Conservation (phyloP, 768 basidiomycete species). For the Udeniomyces megalosporus region DNA sequence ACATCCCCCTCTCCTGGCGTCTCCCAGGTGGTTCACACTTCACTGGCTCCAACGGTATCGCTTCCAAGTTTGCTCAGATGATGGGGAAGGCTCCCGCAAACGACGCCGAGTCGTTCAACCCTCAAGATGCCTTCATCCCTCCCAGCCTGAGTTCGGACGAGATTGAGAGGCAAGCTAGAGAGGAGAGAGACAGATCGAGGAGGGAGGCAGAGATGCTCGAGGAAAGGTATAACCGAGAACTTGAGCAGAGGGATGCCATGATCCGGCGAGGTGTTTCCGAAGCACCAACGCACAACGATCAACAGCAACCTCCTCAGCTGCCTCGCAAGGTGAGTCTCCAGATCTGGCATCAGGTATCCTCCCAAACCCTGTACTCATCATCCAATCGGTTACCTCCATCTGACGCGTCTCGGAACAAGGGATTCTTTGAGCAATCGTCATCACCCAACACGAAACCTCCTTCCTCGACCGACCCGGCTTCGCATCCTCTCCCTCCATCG, state of each 20-base stretch:
- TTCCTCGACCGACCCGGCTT: no score
- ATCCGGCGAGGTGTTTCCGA: no score
- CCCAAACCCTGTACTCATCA: not conserved
- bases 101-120: not conserved
- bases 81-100: not conserved
- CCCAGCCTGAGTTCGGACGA: not conserved
- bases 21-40: no score
- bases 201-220: not conserved
- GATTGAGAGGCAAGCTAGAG: not conserved
- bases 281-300: not conserved
- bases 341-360: not conserved
- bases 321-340: not conserved
- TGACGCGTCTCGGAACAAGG: no score
- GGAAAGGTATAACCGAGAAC: not conserved
- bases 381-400: no score
- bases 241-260: not conserved
- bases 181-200: not conserved
- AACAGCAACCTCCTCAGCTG: no score
- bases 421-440: no score
- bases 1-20: not conserved
- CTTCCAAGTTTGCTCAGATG: not conserved
- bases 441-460: no score
- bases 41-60: not conserved
- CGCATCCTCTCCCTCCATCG: no score
- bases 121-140: not conserved